A percentile compares a stretch with the other conserved stretches of the same genome.
Conservation (phyloP, 805 yeast genomes). For the Lipomyces yamanashiensis region DNA sequence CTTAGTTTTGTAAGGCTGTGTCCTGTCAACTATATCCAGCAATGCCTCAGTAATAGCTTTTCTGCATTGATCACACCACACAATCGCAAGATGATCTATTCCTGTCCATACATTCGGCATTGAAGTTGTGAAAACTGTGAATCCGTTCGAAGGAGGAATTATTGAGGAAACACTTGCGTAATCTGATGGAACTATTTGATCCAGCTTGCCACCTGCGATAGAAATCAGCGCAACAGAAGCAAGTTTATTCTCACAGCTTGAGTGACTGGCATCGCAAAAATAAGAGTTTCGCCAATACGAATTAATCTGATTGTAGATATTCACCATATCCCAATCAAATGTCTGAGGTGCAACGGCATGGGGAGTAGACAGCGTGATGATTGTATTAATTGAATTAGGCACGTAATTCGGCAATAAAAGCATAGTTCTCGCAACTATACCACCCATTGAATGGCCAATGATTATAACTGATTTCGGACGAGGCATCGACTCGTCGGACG, state of each 20-base stretch:
- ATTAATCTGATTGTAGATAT: slow-evolving; percentile 73
- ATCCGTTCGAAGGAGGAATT: slow-evolving; percentile 75
- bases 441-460: slow-evolving; percentile 97
- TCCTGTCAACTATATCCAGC: slow-evolving; percentile 61
- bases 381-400: slow-evolving; percentile 75
- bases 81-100: slow-evolving; percentile 90
- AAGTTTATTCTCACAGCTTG: slow-evolving; percentile 47
- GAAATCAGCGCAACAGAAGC: slow-evolving; percentile 72
- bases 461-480: slow-evolving; percentile 73
- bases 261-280: slow-evolving; percentile 48
- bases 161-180: slow-evolving; percentile 75
- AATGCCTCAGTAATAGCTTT: slow-evolving; percentile 62
- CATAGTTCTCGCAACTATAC: slow-evolving; percentile 87
- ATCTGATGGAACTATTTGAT: slow-evolving; percentile 84
- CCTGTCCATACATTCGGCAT: slow-evolving; percentile 93
- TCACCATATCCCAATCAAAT: slow-evolving; percentile 84
- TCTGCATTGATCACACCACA: slow-evolving; percentile 93
- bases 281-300: slow-evolving; percentile 78
- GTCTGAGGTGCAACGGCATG: slow-evolving; percentile 92
- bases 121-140: slow-evolving; percentile 81
- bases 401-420: slow-evolving; percentile 77
- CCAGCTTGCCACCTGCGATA: slow-evolving; percentile 85
- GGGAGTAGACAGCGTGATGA: slow-evolving; percentile 86
- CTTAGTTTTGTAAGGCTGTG: slow-evolving; percentile 52
- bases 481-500: slow-evolving; percentile 7